Percentiles rank a stretch among this genome's conserved stretches.
phyloP scores from a whole-genome alignment of 495 filamentous ascomycete genomes.

The Thozetella sp. region DNA sequence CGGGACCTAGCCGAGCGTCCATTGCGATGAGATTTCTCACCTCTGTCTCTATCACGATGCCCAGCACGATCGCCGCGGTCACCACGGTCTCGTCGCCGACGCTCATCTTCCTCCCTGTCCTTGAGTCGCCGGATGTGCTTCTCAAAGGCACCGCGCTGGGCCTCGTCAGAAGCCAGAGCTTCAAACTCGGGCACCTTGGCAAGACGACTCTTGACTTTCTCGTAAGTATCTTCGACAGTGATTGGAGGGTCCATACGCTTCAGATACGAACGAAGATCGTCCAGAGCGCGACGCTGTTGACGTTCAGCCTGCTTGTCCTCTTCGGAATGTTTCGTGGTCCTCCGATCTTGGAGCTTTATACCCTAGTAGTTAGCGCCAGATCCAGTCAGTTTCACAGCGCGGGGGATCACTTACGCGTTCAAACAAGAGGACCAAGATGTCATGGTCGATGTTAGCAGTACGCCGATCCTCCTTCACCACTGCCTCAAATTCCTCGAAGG shows the following conservation, averaged over 20 bases:
- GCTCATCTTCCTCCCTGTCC: constrained; percentile 87
- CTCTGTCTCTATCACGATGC: constrained; percentile 58
- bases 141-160: constrained; percentile 83
- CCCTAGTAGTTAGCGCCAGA: constrained; percentile 16
- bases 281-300: constrained; percentile 80
- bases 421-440: constrained; percentile 78
- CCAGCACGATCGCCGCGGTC: constrained; percentile 57
- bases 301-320: constrained; percentile 87
- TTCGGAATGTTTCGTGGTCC: constrained; percentile 67
- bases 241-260: constrained; percentile 93
- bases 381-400: not conserved
- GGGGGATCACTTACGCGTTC: constrained; percentile 52
- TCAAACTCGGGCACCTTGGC: constrained; percentile 82
- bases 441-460: constrained; percentile 78
- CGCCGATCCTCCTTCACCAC: constrained; percentile 81
- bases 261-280: constrained; percentile 82
- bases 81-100: constrained; percentile 62
- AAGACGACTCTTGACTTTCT: constrained; percentile 76
- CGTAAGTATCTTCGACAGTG: constrained; percentile 76
- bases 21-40: constrained; percentile 64
- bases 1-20: constrained; percentile 49
- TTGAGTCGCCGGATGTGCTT: constrained; percentile 88
- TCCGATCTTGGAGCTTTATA: constrained; percentile 78
- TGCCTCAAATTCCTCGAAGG: constrained; percentile 80
- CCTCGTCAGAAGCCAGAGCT: constrained; percentile 77